A percentile compares a stretch with the other conserved stretches of the same genome.
Conservation (phyloP, 2,329 filamentous ascomycete species). For the Helotiales sp. region DNA sequence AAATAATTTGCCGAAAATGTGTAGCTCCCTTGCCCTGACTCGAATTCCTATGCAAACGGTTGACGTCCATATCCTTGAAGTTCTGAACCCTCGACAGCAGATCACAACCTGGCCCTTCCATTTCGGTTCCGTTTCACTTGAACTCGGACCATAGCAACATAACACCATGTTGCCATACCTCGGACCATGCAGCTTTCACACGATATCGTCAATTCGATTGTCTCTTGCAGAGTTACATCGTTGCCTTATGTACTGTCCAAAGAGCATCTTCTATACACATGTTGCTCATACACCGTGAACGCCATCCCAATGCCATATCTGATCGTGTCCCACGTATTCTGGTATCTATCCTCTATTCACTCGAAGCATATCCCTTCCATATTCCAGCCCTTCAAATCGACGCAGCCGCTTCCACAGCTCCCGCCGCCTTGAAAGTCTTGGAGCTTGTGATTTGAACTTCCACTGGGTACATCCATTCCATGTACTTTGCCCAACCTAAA, state of each 20-base stretch:
- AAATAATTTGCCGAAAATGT: not conserved
- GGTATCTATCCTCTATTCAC: slow-evolving; percentile 19
- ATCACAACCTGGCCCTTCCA: not conserved
- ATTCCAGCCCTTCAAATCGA: slow-evolving; percentile 34
- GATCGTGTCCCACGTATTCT: slow-evolving; percentile 14
- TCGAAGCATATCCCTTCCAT: not conserved
- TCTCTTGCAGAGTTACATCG: slow-evolving; percentile 9
- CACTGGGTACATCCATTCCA: slow-evolving; percentile 91
- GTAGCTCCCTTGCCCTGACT: not conserved
- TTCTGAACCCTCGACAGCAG: not conserved
- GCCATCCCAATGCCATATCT: slow-evolving; percentile 21
- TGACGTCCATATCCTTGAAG: not conserved
- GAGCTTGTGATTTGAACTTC: slow-evolving; percentile 71
- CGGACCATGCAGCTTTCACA: too few relatives aligned
- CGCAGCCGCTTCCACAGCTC: slow-evolving; percentile 63
- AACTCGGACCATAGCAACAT: not conserved
- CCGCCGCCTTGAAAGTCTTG: slow-evolving; percentile 64
- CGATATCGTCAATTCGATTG: not conserved
- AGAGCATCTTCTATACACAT: slow-evolving; percentile 24
- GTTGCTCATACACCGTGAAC: slow-evolving; percentile 18
- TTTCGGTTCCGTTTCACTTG: not conserved
- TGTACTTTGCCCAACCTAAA: slow-evolving; percentile 87
- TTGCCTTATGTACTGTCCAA: slow-evolving; percentile 19
- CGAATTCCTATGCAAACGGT: not conserved
- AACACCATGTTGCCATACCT: not conserved